Conservation (phyloP, 2,329 filamentous ascomycete species). For the Sarocladiaceae sp. region DNA sequence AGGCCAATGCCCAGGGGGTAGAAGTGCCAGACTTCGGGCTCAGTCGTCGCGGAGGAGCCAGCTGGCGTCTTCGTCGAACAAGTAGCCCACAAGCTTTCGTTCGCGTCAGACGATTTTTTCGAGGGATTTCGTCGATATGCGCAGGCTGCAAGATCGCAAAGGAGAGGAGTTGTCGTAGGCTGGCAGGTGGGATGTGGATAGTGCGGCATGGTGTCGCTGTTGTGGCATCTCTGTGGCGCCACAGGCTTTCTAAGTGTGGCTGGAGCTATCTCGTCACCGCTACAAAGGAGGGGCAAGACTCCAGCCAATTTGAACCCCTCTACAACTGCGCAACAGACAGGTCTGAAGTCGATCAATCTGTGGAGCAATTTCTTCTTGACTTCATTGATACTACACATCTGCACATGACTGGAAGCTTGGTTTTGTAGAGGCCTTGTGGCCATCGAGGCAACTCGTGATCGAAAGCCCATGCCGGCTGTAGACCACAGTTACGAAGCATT, state of each 20-base stretch:
- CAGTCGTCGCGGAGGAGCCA: not conserved
- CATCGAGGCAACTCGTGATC: too few relatives aligned
- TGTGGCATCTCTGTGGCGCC: slow-evolving; percentile 5
- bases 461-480: too few relatives aligned
- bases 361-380: too few relatives aligned
- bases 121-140: not conserved
- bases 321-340: not conserved
- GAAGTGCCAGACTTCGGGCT: not conserved
- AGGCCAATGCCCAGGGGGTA: slow-evolving; percentile 7
- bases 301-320: not conserved
- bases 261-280: slow-evolving; percentile 1
- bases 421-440: too few relatives aligned
- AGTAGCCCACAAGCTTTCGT: too few relatives aligned
- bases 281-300: not conserved
- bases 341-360: too few relatives aligned
- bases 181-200: slow-evolving; percentile 6
- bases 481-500: not conserved
- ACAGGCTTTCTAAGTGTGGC: not conserved
- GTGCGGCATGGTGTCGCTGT: not conserved
- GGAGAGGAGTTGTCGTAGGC: not conserved
- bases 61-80: not conserved
- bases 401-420: too few relatives aligned
- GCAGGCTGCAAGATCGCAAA: not conserved
- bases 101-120: too few relatives aligned
- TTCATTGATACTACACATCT: too few relatives aligned